Percentiles rank a stretch among this genome's conserved stretches.
phyloP scores from a whole-genome alignment of 108 stramenopile genomes.

The Skeletonema costatum region DNA sequence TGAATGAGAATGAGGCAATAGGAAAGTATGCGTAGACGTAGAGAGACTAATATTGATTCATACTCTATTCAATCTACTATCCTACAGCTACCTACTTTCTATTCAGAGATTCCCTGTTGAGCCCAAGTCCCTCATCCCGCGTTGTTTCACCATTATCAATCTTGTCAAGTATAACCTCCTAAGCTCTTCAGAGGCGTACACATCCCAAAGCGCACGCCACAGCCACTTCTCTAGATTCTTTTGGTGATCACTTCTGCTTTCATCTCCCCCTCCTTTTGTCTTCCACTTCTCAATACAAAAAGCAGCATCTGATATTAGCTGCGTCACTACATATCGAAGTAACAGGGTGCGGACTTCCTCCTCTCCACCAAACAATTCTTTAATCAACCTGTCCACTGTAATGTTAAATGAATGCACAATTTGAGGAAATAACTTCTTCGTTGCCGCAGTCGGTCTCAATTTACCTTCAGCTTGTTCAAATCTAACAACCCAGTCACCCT shows the following conservation, averaged over 20 bases:
- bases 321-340: conserved; percentile 63
- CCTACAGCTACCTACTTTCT: too few relatives aligned
- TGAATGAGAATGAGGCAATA: too few relatives aligned
- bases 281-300: conserved; percentile 75
- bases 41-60: too few relatives aligned
- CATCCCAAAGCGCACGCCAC: conserved; percentile 65
- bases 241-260: conserved; percentile 52
- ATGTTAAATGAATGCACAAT: conserved; percentile 68
- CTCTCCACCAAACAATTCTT: conserved; percentile 69
- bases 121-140: not conserved
- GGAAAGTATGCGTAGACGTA: too few relatives aligned
- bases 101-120: not conserved
- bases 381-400: conserved; percentile 57
- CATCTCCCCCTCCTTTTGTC: conserved; percentile 70
- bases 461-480: conserved; percentile 55
- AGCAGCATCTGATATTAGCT: conserved; percentile 68
- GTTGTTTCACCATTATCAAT: not conserved
- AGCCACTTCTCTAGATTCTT: conserved; percentile 57
- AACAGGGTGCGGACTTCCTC: conserved; percentile 60
- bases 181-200: conserved; percentile 35
- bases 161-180: conserved; percentile 25
- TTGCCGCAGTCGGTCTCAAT: conserved; percentile 55
- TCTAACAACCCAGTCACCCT: conserved; percentile 69
- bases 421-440: conserved; percentile 55
- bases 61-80: too few relatives aligned